Conservation (phyloP, 1,284 basidiomycete genomes). For the Ceratobasidium theobromae region DNA sequence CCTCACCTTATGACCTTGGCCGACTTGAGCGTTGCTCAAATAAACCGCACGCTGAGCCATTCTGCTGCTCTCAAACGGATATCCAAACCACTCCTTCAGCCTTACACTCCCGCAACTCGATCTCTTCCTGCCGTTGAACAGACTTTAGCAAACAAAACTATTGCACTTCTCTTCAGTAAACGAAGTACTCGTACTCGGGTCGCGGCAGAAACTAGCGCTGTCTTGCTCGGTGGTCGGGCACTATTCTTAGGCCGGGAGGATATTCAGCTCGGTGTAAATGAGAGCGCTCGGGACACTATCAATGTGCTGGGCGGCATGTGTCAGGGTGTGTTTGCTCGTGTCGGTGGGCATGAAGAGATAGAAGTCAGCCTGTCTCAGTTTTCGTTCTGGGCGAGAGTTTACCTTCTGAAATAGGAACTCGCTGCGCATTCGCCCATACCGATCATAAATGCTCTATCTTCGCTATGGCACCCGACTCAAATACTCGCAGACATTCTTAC, state of each 20-base stretch:
- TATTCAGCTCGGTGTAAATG: constrained; percentile 97
- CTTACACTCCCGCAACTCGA: constrained; percentile 23
- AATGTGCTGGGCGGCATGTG: constrained; percentile 92
- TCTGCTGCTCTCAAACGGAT: constrained; percentile 63
- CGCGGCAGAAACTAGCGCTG: constrained; percentile 78
- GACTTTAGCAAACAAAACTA: constrained; percentile 58
- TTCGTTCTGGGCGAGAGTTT: not conserved
- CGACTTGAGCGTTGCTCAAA: constrained; percentile 73
- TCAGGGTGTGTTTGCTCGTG: constrained; percentile 96
- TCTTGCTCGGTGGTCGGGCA: constrained; percentile 82
- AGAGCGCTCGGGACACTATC: constrained; percentile 81
- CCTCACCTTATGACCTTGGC: constrained; percentile 84
- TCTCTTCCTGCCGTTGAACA: constrained; percentile 32
- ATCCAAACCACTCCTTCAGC: constrained; percentile 60
- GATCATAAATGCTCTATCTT: constrained; percentile 93
- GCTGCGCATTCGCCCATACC: constrained; percentile 88
- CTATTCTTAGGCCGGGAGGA: constrained; percentile 91
- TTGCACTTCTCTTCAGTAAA: constrained; percentile 92
- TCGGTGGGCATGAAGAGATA: constrained; percentile 88
- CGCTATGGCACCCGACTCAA: constrained; percentile 96
- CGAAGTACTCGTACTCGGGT: constrained; percentile 91
- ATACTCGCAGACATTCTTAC: constrained; percentile 92
- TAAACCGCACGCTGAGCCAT: constrained; percentile 61
- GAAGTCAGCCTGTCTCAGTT: constrained; percentile 58
- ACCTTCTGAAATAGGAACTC: constrained; percentile 61